Base-by-base conservation (phyloP, 148 eudicot genomes). In the Rhododendron griersonianum region DNA sequence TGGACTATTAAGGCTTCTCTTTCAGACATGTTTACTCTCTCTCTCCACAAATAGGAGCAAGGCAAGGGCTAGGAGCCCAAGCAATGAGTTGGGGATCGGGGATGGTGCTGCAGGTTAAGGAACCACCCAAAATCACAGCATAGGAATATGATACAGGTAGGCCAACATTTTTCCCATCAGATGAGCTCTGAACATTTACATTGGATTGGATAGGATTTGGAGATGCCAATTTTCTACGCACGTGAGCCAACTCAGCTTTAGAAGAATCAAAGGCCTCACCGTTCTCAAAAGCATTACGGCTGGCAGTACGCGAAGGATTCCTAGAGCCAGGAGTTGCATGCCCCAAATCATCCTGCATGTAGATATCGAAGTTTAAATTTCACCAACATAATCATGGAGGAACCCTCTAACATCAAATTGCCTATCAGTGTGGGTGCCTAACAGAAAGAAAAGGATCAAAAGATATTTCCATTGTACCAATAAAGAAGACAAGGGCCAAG, bases 301-400 rank as follows among this genome's bases (percentile, higher is more conserved):
- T 94, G 48, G 94, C 88, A 41, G 95, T 92, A 28, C 93, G 93
- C 86, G 96, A 92, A 67, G 92, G 91, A 51, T 88, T 87, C 78
- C 92, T 89, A 63, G 92, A 83, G 30, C 63, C 80, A 84, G 94
- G 85, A 59, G 90, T 81, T 75, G 90, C 48, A 21, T 87, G 90
- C 86, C 88, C 87, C 50, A 90, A 61, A 86, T 93, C 94, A 90
- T 93, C 94, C 98, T 95, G 93, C 84, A 82, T 11, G 37, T 25
- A 11, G 79, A 61, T 15, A 79, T 23, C 5, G 41, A 76, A 76
- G 25, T 21, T 41, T 25, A 7, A 41, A 76, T 19, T 8, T 41
- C 19, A 76, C 80, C 50, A 76, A 8, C n/a, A 76, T 19, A 76
- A 74, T 37, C 45, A 74, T 37, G 45, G 3, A 16, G 28, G 14